Evolutionary conservation across 1,139 yeast species (phyloP).

Genomic region (Torulaspora globosa): DNA sequence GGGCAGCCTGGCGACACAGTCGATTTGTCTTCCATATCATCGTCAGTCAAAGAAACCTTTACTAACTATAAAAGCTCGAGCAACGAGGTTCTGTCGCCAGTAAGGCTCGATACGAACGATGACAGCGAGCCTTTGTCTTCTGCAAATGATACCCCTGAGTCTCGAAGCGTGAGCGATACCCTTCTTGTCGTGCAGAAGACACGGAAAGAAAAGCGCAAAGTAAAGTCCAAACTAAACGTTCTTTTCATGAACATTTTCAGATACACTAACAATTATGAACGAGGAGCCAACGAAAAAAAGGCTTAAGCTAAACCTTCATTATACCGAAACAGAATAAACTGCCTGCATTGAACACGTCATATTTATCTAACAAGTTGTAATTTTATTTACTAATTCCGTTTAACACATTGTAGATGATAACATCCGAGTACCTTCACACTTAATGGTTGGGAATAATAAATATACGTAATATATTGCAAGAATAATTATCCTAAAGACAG

Average conservation of each 20-base stretch:
- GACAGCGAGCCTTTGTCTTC: not conserved
- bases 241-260: constrained; percentile 18
- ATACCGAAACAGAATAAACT: not conserved
- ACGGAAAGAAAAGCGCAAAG: constrained; percentile 10
- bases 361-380: constrained; percentile 3
- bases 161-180: constrained; percentile 23
- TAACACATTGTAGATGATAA: not conserved
- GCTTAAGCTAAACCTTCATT: constrained; percentile 1
- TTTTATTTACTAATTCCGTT: constrained; percentile 3
- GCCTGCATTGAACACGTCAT: constrained; percentile 1
- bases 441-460: constrained; percentile 4
- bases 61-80: constrained; percentile 2
- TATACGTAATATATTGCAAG: constrained; percentile 3
- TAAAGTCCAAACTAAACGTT: constrained; percentile 21
- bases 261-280: constrained; percentile 8
- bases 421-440: not conserved
- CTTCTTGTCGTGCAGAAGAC: constrained; percentile 12
- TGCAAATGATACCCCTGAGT: constrained; percentile 10
- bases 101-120: not conserved
- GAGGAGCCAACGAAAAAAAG: constrained; percentile 1
- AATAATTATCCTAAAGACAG: constrained; percentile 4
- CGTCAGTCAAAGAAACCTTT: constrained; percentile 3
- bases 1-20: constrained; percentile 33
- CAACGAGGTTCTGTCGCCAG: constrained; percentile 1
- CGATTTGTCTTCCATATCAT: constrained; percentile 18